Evolutionary conservation across 1,139 yeast genomes (phyloP).

Genomic region (Blastobotrys serpentis): DNA sequence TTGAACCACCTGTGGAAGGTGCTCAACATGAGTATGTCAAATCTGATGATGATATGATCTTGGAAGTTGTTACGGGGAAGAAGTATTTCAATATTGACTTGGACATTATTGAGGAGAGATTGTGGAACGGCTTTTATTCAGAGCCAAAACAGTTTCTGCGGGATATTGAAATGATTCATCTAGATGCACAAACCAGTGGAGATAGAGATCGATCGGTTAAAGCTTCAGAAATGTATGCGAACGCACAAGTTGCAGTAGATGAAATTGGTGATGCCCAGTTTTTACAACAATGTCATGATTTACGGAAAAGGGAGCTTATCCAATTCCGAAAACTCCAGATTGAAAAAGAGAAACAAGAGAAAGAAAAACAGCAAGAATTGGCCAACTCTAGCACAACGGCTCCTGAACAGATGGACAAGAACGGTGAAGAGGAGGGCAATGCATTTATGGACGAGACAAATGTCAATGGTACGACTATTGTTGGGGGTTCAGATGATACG

Average conservation of each 20-base stretch:
- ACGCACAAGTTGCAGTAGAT: constrained; percentile 93
- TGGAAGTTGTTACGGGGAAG: constrained; percentile 72
- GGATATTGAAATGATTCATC: constrained; percentile 80
- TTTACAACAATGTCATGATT: constrained; percentile 69
- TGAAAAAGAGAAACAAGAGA: constrained; percentile 24
- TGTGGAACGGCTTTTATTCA: constrained; percentile 95
- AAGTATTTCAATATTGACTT: constrained; percentile 83
- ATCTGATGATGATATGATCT: constrained; percentile 69
- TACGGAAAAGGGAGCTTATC: constrained; percentile 62
- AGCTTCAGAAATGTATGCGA: constrained; percentile 95
- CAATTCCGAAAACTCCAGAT: constrained; percentile 23
- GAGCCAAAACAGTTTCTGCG: constrained; percentile 87
- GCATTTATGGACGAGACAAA: too few relatives aligned
- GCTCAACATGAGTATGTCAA: constrained; percentile 51
- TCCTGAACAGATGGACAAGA: constrained; percentile 1
- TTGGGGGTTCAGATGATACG: too few relatives aligned
- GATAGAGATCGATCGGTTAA: constrained; percentile 84
- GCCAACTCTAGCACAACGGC: too few relatives aligned
- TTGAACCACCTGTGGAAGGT: constrained; percentile 34
- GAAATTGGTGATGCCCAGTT: constrained; percentile 73
- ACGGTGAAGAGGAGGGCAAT: neutral
- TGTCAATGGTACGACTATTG: too few relatives aligned
- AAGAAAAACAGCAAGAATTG: constrained; percentile 33
- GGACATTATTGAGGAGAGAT: constrained; percentile 87
- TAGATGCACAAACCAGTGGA: constrained; percentile 69